Conservation (phyloP, 169 alveolate species). For the Condylostoma magnum region DNA sequence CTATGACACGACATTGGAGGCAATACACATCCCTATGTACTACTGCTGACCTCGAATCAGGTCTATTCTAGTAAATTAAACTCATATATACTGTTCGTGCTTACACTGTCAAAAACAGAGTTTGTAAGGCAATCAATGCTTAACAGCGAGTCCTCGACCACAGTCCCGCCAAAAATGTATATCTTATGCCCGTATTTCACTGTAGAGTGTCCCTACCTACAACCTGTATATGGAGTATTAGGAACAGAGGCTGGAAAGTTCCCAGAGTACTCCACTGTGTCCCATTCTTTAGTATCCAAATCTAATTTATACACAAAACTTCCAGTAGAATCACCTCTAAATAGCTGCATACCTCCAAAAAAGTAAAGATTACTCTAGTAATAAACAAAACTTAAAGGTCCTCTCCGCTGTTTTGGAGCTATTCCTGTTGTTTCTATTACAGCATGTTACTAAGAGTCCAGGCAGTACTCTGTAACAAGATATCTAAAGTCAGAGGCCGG, state of each 20-base stretch:
- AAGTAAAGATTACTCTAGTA: not conserved
- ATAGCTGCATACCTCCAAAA: slow-evolving; percentile 26
- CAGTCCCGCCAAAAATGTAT: slow-evolving; percentile 26
- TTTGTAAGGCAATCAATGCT: slow-evolving; percentile 23
- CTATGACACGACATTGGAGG: slow-evolving; percentile 22
- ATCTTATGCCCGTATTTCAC: not conserved
- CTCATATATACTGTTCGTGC: slow-evolving; percentile 17
- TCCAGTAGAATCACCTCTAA: slow-evolving; percentile 28
- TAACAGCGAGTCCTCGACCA: slow-evolving; percentile 28
- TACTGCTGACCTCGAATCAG: slow-evolving; percentile 1
- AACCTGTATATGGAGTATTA: slow-evolving; percentile 26
- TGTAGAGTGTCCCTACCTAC: slow-evolving; percentile 19
- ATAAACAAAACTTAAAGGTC: slow-evolving; percentile 16
- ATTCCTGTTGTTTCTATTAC: slow-evolving; percentile 13
- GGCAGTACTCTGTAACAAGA: slow-evolving; percentile 18
- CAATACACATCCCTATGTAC: not conserved
- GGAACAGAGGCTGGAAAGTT: slow-evolving; percentile 22
- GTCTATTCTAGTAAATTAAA: not conserved
- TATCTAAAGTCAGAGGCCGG: slow-evolving; percentile 25
- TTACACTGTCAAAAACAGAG: slow-evolving; percentile 27
- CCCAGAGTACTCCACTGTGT: slow-evolving; percentile 14
- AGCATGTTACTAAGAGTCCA: not conserved
- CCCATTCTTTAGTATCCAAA: slow-evolving; percentile 25
- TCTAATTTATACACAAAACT: slow-evolving; percentile 28
- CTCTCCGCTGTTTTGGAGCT: slow-evolving; percentile 25